Evolutionary conservation across 805 yeast species (phyloP).

Genomic region (Huiozyma naganishii): DNA sequence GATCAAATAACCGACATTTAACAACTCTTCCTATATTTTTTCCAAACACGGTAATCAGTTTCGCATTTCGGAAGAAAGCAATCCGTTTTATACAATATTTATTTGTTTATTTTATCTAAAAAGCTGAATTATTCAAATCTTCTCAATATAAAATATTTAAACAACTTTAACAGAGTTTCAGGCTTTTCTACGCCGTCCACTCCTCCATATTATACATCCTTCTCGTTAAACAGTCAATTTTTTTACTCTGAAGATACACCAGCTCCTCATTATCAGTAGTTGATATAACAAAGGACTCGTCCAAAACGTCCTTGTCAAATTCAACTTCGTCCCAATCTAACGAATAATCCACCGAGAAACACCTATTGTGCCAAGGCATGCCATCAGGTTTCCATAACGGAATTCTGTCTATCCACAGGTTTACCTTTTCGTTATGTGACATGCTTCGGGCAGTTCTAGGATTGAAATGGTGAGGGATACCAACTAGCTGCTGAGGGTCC

Average conservation of each 20-base stretch:
- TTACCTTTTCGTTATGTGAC: conserved; percentile 57
- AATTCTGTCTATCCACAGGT: conserved; percentile 48
- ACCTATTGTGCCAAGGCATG: conserved; percentile 12
- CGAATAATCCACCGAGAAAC: conserved; percentile 17
- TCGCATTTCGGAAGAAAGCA: too few species aligned
- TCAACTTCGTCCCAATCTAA: conserved; percentile 28
- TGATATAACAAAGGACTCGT: conserved; percentile 3
- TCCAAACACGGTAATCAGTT: too few species aligned
- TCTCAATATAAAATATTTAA: too few species aligned
- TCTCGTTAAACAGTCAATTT: conserved; percentile 15
- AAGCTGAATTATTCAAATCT: too few species aligned
- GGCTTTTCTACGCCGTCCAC: too few species aligned
- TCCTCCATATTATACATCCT: conserved; percentile 3
- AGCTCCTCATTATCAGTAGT: conserved; percentile 12
- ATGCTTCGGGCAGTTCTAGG: conserved; percentile 55
- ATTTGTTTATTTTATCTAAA: too few species aligned
- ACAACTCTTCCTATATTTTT: too few species aligned
- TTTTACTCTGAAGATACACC: conserved; percentile 15
- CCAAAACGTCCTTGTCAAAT: conserved; percentile 10
- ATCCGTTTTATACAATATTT: too few species aligned
- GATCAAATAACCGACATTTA: too few species aligned
- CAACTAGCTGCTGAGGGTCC: conserved; percentile 1
- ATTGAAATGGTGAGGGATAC: conserved; percentile 41
- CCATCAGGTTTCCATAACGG: conserved; percentile 32
- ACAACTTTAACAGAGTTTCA: too few species aligned